These are phyloP conservation scores for Solanum dulcamara DNA, from an alignment of 257 asterid genomes.

Conservation along the genomic window DNA sequence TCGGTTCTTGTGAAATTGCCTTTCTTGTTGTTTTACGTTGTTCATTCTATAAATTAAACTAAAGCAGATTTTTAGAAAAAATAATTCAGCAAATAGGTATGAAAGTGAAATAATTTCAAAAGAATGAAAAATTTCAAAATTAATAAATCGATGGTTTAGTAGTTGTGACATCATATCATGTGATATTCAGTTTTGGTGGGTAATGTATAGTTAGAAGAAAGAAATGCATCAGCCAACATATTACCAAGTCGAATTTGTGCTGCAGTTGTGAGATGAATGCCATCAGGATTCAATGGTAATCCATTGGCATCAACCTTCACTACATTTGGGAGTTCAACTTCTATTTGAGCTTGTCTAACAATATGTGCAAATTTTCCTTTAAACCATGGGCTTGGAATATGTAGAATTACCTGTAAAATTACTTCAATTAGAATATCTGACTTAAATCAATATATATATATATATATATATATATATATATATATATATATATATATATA, in stretches of 20 bases:
- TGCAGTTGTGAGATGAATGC: conserved; percentile 1
- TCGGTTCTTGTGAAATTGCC: neutral
- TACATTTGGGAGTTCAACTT: neutral
- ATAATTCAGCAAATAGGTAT: neutral
- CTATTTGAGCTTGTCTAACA: conserved; percentile 1
- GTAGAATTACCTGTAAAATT: neutral
- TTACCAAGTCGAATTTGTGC: neutral
- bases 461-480: too few relatives aligned
- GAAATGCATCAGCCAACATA: neutral
- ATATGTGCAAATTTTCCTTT: neutral
- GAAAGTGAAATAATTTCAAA: too few relatives aligned
- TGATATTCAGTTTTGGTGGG: neutral
- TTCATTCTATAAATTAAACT: neutral
- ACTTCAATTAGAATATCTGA: neutral
- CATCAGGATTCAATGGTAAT: neutral
- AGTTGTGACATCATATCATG: neutral
- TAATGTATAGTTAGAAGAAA: neutral
- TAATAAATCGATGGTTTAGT: neutral
- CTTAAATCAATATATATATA: too few relatives aligned
- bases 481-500: too few relatives aligned
- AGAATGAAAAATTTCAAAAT: neutral
- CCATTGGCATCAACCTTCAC: neutral
- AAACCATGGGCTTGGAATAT: neutral
- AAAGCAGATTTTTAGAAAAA: neutral
- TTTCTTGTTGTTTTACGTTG: neutral